A percentile compares a stretch with the other conserved stretches of the same genome.
phyloP scores from a whole-genome alignment of 768 basidiomycete species.

The Lactarius hengduanensis region DNA sequence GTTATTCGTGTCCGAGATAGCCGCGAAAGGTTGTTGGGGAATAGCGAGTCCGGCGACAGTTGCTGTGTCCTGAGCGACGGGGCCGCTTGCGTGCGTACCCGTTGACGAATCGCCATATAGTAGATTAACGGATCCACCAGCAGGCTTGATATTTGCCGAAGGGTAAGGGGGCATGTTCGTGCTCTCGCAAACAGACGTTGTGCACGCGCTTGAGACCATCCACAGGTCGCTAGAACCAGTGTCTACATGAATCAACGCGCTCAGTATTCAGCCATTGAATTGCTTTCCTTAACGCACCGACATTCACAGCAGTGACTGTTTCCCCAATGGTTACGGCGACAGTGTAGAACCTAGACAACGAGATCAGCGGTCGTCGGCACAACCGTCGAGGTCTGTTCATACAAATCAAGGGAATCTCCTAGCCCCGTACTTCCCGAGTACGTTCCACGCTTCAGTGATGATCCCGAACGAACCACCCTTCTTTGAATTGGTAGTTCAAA shows the following conservation, averaged over 20 bases:
- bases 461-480: not conserved
- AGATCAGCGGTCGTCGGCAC: not conserved
- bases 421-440: slow-evolving; percentile 23
- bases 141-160: slow-evolving; percentile 10
- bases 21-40: slow-evolving; percentile 56
- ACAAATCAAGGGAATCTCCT: slow-evolving; percentile 25
- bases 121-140: slow-evolving; percentile 46
- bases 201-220: slow-evolving; percentile 23
- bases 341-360: slow-evolving; percentile 16
- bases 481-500: slow-evolving; percentile 23
- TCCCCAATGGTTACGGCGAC: slow-evolving; percentile 24
- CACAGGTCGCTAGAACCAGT: slow-evolving; percentile 29
- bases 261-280: not conserved
- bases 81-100: slow-evolving; percentile 64
- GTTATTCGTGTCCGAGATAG: slow-evolving; percentile 68
- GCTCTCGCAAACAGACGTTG: slow-evolving; percentile 13
- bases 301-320: slow-evolving; percentile 19
- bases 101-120: slow-evolving; percentile 71
- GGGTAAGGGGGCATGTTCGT: slow-evolving; percentile 25
- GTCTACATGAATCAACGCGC: slow-evolving; percentile 8
- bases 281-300: slow-evolving; percentile 18
- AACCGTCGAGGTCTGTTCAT: not conserved
- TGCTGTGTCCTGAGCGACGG: slow-evolving; percentile 59
- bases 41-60: slow-evolving; percentile 53
- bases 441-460: slow-evolving; percentile 17